Evolutionary conservation across 2,329 filamentous ascomycete genomes (phyloP), one percentile per base, ranked within the genome.

Genomic region (Aspergillus quadrilineatus): DNA sequence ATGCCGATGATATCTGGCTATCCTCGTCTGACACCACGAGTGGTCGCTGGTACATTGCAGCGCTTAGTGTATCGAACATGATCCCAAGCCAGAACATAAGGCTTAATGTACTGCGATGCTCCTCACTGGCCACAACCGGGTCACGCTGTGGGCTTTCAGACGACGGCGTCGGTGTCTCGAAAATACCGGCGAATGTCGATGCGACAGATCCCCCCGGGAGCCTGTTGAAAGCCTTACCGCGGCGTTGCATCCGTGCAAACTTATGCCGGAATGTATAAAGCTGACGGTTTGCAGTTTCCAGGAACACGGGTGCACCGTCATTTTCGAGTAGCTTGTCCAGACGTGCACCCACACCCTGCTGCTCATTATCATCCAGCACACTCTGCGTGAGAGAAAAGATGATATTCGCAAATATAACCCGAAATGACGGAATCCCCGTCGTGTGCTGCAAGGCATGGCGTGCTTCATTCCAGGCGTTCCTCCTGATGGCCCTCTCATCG

Each of bases 1-100:
- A 30, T 22, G 43, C 42, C 22, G 50, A 46, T 14, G 50, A 34
- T 30, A 53, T 48, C 28, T 53, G 51, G 22, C 51, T 53, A 14
- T 53, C 51, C 5, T 48, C 44, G n/a, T 53, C 51, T 3, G 51
- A 53, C 4, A 53, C 44, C n/a, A 53, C 51, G 5, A 53, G 44
- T 8, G 51, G 51, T 8, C 51, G 51, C 26, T 77, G 72, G 50
- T 80, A 75, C 74, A 85, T 82, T 1, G 81, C 80, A 0, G 82
- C 77, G 0, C 80, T 82, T 7, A 84, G 67, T 0, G 82, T 85
- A 62, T 85, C 82, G 47, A 83, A 81, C 82, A 85, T 85, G 45
- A 84, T 73, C 0, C 79, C 80, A 14, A 85, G 70, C 83, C 83
- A 85, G 63, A 81, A 85, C 2, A 85, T 63, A 9, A 85, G 68